Base-by-base conservation (phyloP, 2,329 filamentous ascomycete species). In the Stenocarpella maydis region DNA sequence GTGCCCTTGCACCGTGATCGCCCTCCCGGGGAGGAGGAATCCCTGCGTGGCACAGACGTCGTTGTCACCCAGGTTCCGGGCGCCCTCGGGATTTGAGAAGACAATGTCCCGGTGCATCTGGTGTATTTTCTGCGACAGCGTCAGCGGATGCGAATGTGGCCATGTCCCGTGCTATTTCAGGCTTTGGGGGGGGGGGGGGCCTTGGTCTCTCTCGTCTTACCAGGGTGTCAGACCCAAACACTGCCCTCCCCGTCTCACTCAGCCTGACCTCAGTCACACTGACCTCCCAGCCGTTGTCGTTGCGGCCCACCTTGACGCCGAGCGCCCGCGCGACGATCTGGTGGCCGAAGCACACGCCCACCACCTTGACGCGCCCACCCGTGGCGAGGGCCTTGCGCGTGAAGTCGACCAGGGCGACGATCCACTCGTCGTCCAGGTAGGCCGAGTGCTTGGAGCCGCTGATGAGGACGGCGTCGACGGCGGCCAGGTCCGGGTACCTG, bases 71-170 rank as follows among this genome's bases (percentile, higher is more conserved):
- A 97, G 84, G 2, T 83, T 80, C 68, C 90, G 84, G 2, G 91
- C 86, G 66, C 85, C 87, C 7, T 83, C 76, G 0, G 93, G 93
- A 67, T 89, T 88, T 26, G 84, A 80, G 74, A 85, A 86, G 6
- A 95, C 91, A 45, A 91, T 87, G 77, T 98, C 93, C 72, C 90
- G 88, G 80, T 97, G 94, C 92, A 97, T 95, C 79, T 97, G 93
- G 78, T 95, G 91, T 71, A 97, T 87, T 26, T 15, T 24, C 19
- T 65, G 41, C 31, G 3, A 21, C 0, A 10, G n/a, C 10, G 63
- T 69, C 10, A 67, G 64, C 43, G 61, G 58, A 31, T 34, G 28
- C 41, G 21, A 43, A 58, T 9, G 10, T 14, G 8, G 17, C 31
- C 10, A 39, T 17, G 31, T 50, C 39, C 24, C 17, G 24, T 31